phyloP scores from a whole-genome alignment of 441 rosid genomes.

The Erodium moschatum region DNA sequence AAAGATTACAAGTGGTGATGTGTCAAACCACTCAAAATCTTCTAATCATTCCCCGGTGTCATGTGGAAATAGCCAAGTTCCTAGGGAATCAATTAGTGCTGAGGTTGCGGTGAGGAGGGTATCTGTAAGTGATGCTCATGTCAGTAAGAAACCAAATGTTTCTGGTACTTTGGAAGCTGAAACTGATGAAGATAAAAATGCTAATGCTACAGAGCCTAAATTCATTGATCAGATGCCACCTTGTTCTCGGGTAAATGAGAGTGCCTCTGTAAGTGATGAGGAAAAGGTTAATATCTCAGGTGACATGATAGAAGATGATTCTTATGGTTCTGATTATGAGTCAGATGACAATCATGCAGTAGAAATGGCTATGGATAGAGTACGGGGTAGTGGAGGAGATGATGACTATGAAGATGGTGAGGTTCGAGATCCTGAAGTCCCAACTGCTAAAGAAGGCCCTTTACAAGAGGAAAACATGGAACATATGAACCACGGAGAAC shows the following conservation, averaged over 20 bases:
- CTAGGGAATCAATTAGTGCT: constrained; percentile 23
- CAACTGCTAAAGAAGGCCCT: constrained; percentile 21
- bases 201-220: constrained; percentile 21
- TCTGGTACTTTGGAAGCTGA: constrained; percentile 19
- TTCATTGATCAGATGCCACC: constrained; percentile 22
- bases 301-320: constrained; percentile 33
- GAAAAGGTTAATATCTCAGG: constrained; percentile 52
- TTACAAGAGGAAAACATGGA: constrained; percentile 22
- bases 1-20: constrained; percentile 17
- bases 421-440: constrained; percentile 38
- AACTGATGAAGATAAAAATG: constrained; percentile 25
- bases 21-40: constrained; percentile 10
- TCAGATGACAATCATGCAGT: constrained; percentile 38
- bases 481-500: constrained; percentile 21
- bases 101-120: constrained; percentile 22
- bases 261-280: constrained; percentile 40
- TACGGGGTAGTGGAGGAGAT: constrained; percentile 31
- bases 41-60: constrained; percentile 17
- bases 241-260: constrained; percentile 35
- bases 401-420: constrained; percentile 57
- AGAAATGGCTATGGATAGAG: constrained; percentile 32
- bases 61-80: constrained; percentile 19
- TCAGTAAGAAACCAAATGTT: constrained; percentile 15
- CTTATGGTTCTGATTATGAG: constrained; percentile 38
- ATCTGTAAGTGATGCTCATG: constrained; percentile 23